phyloP scores from a whole-genome alignment of 306 rosid genomes.

The Quercus robur region DNA sequence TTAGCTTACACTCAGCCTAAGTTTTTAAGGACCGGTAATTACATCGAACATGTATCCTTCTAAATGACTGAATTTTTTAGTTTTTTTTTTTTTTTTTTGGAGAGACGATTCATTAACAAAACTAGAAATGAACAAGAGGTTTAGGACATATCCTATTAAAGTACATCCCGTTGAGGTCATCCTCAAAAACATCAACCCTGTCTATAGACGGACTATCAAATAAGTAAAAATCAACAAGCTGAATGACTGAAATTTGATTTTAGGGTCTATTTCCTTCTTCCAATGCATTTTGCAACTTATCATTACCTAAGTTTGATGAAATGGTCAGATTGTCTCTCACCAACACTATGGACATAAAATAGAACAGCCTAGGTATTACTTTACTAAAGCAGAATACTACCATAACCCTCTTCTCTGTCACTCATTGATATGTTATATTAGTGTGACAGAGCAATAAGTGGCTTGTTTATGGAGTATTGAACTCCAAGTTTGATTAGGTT shows the following conservation, averaged over 20 bases:
- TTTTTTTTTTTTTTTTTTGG: too few species aligned
- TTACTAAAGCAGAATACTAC: background rate
- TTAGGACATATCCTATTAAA: too few species aligned
- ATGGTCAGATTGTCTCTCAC: conserved; percentile 1
- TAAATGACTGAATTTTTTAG: background rate
- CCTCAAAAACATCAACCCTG: too few species aligned
- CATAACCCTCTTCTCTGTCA: background rate
- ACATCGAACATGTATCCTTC: conserved; percentile 7
- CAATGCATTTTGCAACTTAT: background rate
- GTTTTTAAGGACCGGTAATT: conserved; percentile 76
- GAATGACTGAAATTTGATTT: background rate
- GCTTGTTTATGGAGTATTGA: background rate
- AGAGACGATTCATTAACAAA: too few species aligned
- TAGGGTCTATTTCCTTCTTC: background rate
- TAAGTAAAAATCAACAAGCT: too few species aligned
- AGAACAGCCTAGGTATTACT: background rate
- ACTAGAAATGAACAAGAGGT: too few species aligned
- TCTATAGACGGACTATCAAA: too few species aligned
- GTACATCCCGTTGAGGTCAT: too few species aligned
- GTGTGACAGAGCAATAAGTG: background rate
- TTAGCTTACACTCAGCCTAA: conserved; percentile 92
- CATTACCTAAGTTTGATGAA: conserved; percentile 1
- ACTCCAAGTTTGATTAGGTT: background rate
- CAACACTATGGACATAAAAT: background rate
- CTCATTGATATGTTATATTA: background rate